Evolutionary conservation across 257 asterid species (phyloP).

Genomic region (Echium plantagineum): DNA sequence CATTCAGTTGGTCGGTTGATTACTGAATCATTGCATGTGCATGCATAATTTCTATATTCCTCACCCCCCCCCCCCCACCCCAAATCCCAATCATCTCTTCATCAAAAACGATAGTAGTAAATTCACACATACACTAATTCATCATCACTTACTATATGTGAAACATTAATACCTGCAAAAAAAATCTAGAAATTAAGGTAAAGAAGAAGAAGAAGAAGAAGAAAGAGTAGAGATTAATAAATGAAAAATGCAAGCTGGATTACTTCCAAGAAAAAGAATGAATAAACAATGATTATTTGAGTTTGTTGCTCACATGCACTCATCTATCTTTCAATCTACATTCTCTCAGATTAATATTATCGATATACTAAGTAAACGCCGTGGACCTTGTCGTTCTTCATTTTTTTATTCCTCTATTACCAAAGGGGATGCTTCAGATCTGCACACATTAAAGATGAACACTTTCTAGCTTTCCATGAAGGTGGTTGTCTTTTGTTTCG

Average conservation of each 20-base stretch:
- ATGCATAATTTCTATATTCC: not conserved
- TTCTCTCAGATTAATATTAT: not conserved
- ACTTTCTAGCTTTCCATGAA: no score
- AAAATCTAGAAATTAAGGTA: not conserved
- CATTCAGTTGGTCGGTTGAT: not conserved
- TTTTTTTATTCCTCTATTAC: not conserved
- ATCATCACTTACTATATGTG: no score
- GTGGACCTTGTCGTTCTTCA: not conserved
- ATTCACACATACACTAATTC: not conserved
- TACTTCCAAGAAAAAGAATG: no score
- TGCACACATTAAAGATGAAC: no score
- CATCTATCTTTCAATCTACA: not conserved
- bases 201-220: not conserved
- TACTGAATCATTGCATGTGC: not conserved
- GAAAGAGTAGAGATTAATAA: no score
- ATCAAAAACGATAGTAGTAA: not conserved
- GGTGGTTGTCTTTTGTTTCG: not conserved
- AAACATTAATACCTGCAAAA: not conserved
- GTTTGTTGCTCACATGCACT: not conserved
- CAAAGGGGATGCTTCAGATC: not conserved
- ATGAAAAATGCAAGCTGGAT: not conserved
- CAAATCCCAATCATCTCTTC: no score
- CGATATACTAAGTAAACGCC: not conserved
- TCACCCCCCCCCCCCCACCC: no score
- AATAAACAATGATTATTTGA: not conserved